Base-by-base conservation (phyloP, 805 yeast species). In the Candida sanyiensis region DNA sequence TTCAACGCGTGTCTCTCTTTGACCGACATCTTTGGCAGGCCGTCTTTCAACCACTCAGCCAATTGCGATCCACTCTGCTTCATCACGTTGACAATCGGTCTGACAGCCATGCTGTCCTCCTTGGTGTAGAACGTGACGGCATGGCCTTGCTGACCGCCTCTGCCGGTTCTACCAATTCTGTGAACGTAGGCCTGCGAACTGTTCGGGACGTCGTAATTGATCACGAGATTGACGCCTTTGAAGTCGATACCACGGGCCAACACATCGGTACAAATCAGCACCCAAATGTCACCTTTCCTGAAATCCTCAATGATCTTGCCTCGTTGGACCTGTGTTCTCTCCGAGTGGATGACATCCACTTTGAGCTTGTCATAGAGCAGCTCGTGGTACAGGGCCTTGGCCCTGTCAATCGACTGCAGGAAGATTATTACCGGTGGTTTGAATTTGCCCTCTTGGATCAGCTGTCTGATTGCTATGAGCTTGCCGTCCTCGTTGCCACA, bases 401-500 rank as follows among this genome's bases (percentile, higher is more conserved):
- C 97, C 61, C 99, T 78, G 22, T 83, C 74, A 47, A 93, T 84
- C 32, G 93, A 81, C 63, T 93, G 98, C 46, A 93, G 73, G 59
- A 93, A 93, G 28, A 93, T 87, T 28, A 93, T 74, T 15, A 88
- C 84, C 0, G 98, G 98, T 1, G 98, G 97, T 51, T 78, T 80
- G 57, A 93, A 80, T 49, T 84, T 88, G 13, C 95, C 93, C 38
- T 76, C 70, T 56, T 77, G 81, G 32, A 89, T 73, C 78, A 90
- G 72, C 57, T 89, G 96, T 51, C 97, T 75, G 24, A 93, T 78
- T 0, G 95, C 97, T 22, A 93, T 67, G 18, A 93, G 66, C 60
- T 93, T 93, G n/a, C 98, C 98, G 51, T 85, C 87, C 62, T 93
- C 99, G 49, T 77, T 83, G 33, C 98, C 98, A 44, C 96, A 83